Evolutionary conservation across 192 early-diverging fungal species (phyloP), one percentile per base, ranked within the genome.

Genomic region (Pilaira anomala): DNA sequence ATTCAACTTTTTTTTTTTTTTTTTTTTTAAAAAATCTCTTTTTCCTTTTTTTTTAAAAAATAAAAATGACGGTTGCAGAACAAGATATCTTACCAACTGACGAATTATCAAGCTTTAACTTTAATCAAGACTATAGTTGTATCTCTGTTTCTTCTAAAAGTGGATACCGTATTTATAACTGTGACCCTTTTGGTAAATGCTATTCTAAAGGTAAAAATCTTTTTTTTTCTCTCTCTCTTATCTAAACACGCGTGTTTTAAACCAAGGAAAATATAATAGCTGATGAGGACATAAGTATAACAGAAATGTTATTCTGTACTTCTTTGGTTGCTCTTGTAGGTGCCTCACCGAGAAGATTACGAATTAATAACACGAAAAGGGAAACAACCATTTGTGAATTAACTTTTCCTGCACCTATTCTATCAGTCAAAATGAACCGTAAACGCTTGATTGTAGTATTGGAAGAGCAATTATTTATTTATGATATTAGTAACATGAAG

Each of bases 401-500:
- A 40, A 91, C 88, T 3, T 98, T 96, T 67, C 87, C 87, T 3
- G 93, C 92, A 1, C 83, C 93, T 0, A 94, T 98, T 46, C 76
- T 98, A 57, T 87, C 93, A 0, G 94, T 98, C 14, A 96, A 96
- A 76, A 81, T 98, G 58, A 98, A 98, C 80, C 81, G 95, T 33
- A 89, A 90, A 63, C 85, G 93, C 22, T 80, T 98, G 9, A 86
- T 97, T 30, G 95, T 96, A 8, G 89, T 95, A 40, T 82, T 98
- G 41, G 97, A 98, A 64, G 92, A 95, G 72, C 90, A 91, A 60
- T 93, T 97, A 50, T 97, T 91, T 70, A 86, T 97, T n/a, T 96
- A 97, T 76, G 95, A 98, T 65, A 96, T 97, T 55, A 86, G 87
- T 72, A 98, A 98, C 75, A 98, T 98, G 95, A 95, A 95, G 73